Base-by-base conservation (phyloP, 176 grass and related monocot species). In the Olyra latifolia region DNA sequence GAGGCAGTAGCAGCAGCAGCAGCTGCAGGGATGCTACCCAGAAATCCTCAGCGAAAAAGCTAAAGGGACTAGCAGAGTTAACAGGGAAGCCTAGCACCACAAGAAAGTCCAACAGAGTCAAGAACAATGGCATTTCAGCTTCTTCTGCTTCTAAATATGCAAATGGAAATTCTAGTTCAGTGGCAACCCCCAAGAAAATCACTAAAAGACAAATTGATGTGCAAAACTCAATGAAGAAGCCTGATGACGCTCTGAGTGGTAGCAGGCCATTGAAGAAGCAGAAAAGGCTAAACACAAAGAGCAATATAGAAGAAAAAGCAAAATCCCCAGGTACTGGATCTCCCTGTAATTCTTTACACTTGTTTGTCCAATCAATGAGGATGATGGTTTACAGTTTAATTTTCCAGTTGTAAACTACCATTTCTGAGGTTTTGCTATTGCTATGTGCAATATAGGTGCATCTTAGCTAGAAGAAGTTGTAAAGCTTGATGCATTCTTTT, bases 241-340 rank as follows among this genome's bases (percentile, higher is more conserved):
- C 39, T 35, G 64, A 73, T 54, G 52, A 27, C 30, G 13, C 71
- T 1, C 24, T 71, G 13, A 5, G 8, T 27, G 58, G 35, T 58
- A 54, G 24, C 23, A 67, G 4, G 2, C 29, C 29, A 45, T 56
- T 53, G 32, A 91, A 88, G 66, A 88, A 85, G 77, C 61, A 67
- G 6, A 91, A 75, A 81, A 85, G 53, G 61, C 58, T 91, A 66
- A 66, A 39, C 6, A 4, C 72, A 63, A 82, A 72, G 79, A 82
- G 32, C 62, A 85, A 88, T 48, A 30, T 64, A 46, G 22, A 62
- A 69, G 28, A 70, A 43, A 38, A 62, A 6, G 19, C 53, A 41
- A 54, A 85, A 67, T 77, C 57, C 24, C 40, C 42, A 66, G 83
- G 84, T 90, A 86, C 27, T 24, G n/a, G 16, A 71, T 71, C 28